Conservation (phyloP, 495 filamentous ascomycete genomes). For the Tuber aestivum region DNA sequence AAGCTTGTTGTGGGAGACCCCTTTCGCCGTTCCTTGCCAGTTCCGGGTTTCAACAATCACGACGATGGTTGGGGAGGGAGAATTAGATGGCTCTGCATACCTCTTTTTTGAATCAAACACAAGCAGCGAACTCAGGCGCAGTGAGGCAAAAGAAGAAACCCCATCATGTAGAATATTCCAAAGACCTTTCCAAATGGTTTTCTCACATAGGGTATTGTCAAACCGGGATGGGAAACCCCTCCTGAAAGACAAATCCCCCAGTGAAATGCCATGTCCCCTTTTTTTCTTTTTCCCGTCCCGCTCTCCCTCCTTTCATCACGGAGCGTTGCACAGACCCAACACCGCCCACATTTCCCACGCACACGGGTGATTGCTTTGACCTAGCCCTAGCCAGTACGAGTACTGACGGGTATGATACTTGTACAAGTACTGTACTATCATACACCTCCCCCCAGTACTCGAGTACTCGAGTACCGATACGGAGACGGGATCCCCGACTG, state of each 20-base stretch:
- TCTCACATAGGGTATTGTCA: neutral
- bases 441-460: too few species aligned
- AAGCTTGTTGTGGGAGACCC: slow-evolving; percentile 1
- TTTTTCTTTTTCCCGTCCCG: slow-evolving; percentile 3
- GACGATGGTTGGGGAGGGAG: neutral
- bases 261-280: neutral
- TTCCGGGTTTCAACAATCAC: neutral
- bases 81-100: neutral
- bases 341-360: neutral
- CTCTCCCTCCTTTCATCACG: neutral
- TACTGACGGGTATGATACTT: too few species aligned
- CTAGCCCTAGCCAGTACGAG: too few species aligned
- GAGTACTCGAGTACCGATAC: too few species aligned
- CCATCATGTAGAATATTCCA: neutral
- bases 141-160: neutral
- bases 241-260: neutral
- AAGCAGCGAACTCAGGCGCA: neutral
- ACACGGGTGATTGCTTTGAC: neutral
- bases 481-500: too few species aligned
- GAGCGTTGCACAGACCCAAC: neutral
- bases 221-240: slow-evolving; percentile 1
- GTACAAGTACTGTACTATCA: too few species aligned
- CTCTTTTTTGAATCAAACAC: neutral
- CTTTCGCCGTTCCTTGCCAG: neutral
- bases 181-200: neutral